Conservation (phyloP, 2,329 filamentous ascomycete species). For the Aspergillus quadrilineatus region DNA sequence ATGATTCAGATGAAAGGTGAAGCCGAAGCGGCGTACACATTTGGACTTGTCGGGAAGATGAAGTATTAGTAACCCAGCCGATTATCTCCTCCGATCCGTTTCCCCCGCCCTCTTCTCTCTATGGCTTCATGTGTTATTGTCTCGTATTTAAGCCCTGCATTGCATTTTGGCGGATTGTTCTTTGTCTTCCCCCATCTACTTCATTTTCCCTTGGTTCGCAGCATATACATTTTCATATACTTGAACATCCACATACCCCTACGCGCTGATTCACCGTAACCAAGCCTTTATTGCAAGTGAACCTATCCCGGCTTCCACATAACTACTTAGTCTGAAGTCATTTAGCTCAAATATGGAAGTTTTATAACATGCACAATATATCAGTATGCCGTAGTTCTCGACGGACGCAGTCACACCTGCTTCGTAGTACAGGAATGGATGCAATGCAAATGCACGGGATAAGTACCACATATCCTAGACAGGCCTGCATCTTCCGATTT, state of each 20-base stretch:
- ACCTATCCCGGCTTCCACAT: background rate
- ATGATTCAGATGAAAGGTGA: slow-evolving; percentile 64
- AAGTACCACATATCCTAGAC: too few species aligned
- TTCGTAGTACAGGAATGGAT: too few species aligned
- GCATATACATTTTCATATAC: background rate
- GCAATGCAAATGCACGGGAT: too few species aligned
- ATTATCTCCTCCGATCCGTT: background rate
- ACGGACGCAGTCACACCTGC: too few species aligned
- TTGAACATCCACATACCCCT: background rate
- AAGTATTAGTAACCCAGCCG: slow-evolving; percentile 47
- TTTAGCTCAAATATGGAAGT: background rate
- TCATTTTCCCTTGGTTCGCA: background rate
- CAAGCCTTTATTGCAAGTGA: background rate
- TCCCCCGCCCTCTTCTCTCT: background rate
- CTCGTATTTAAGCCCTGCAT: slow-evolving; percentile 3
- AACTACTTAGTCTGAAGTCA: background rate
- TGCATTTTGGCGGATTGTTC: background rate
- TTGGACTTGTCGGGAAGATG: slow-evolving; percentile 54
- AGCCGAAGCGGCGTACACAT: slow-evolving; percentile 55
- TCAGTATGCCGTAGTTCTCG: too few species aligned
- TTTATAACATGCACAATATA: too few species aligned
- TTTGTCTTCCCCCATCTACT: background rate
- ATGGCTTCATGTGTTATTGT: background rate
- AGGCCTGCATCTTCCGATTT: too few species aligned
- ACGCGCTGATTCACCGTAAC: background rate